Percentiles rank a stretch among this genome's conserved stretches.
These are phyloP conservation scores for Ophiocytium majus DNA, from an alignment of 352 stramenopile species.

Conservation along the genomic window DNA sequence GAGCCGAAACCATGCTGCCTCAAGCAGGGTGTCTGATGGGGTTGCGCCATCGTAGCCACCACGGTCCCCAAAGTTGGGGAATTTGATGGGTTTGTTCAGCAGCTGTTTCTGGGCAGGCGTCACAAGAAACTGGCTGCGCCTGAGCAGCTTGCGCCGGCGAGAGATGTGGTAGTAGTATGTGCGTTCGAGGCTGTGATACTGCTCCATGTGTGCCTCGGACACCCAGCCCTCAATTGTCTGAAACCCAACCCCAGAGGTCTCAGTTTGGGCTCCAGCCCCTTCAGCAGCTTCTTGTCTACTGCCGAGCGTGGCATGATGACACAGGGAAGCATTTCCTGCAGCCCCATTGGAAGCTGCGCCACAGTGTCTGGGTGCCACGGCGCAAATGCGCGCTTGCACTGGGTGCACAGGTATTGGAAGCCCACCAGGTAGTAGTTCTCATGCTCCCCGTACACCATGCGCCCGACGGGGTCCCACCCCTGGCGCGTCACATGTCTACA, in stretches of 20 bases:
- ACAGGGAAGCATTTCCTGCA: neutral
- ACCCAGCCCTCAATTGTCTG: neutral
- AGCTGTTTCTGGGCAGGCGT: neutral
- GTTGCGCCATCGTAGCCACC: neutral
- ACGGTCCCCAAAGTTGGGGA: neutral
- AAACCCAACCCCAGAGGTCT: neutral
- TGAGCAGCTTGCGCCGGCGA: neutral
- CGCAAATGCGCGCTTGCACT: neutral
- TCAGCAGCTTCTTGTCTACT: neutral
- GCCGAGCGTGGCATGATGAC: neutral
- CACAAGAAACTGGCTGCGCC: neutral
- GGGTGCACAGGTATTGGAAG: neutral
- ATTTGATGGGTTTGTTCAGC: neutral
- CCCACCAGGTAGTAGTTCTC: neutral
- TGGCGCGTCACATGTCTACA: neutral
- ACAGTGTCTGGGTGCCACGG: neutral
- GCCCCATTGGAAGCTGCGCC: neutral
- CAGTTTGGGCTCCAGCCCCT: neutral
- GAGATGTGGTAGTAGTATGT: neutral
- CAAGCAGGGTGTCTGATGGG: neutral
- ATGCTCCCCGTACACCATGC: neutral
- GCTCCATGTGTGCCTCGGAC: neutral
- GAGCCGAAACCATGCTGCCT: neutral
- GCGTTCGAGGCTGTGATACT: neutral
- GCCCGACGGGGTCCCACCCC: neutral